Base-by-base conservation (phyloP, 148 eudicot genomes). In the Chenopodium formosanum region DNA sequence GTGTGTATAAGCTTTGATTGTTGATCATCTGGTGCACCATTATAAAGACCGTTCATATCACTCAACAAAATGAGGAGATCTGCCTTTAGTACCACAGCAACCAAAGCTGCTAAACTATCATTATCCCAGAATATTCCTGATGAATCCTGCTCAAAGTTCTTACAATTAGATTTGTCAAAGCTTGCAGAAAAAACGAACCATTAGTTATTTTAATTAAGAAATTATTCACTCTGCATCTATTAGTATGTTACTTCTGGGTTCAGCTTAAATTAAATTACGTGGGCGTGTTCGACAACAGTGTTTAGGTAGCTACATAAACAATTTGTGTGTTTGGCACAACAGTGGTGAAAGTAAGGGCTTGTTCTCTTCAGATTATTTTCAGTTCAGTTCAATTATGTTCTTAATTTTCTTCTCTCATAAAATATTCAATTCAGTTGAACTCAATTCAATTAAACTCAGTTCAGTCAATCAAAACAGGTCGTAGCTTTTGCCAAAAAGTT, bases 121-220 rank as follows among this genome's bases (percentile, higher is more conserved):
- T 95, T 95, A 85, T 95, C 99, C 99, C 99, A 95, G 84, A 95
- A 95, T 81, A 95, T 95, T 81, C 99, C 99, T 77, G 97, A 92
- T 72, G 97, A 87, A 84, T 95, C 99, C 99, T 95, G 84, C 85
- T 83, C 86, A 85, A 79, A 81, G 67, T 78, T 22, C 56, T 47
- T 68, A 81, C 20, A 77, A 81, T 81, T 73, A 79, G 79, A 77
- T 62, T n/a, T 50, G 73, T 58, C 32, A 67, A 66, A 74, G 10
- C n/a, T 50, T 76, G 71, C 53, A 80, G 62, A 50, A 70, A 32
- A 32, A 32, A 32, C 53, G 63, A 83, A 82, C 58, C 11, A 2
- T 71, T 19, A 48, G 64, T 48, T 32, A 32, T 32, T 32, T 32
- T 52, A 70, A 50, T 62, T n/a, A 74, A 79, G 32, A 37, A 46